Percentiles rank a stretch among this genome's conserved stretches.
These are phyloP conservation scores for Galeopsis tetrahit DNA, from an alignment of 257 asterid genomes.

Conservation along the genomic window DNA sequence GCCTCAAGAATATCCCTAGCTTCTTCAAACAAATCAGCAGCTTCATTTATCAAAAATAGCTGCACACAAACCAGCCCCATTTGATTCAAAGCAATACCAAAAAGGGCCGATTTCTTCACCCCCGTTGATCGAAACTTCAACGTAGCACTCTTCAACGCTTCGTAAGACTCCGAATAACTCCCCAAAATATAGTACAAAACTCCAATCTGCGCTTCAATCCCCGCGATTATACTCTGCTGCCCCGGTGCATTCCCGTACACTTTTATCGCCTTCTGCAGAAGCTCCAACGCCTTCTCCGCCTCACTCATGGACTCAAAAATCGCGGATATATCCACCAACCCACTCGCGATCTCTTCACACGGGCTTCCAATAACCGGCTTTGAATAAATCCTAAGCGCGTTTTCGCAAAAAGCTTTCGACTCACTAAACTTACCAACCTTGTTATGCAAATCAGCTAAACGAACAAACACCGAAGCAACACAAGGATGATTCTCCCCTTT, in stretches of 20 bases:
- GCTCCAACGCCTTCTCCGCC: constrained; percentile 48
- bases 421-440: constrained; percentile 80
- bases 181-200: constrained; percentile 62
- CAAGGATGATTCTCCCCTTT: constrained; percentile 78
- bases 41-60: constrained; percentile 56
- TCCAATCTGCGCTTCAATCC: constrained; percentile 71
- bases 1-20: constrained; percentile 56
- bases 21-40: constrained; percentile 64
- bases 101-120: constrained; percentile 59
- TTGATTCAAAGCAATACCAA: constrained; percentile 67
- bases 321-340: constrained; percentile 66
- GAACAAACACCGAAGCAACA: constrained; percentile 78
- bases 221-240: constrained; percentile 57
- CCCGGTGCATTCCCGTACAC: constrained; percentile 53
- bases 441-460: constrained; percentile 80
- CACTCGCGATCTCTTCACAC: constrained; percentile 79
- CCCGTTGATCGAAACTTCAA: constrained; percentile 50
- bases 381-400: constrained; percentile 64
- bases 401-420: constrained; percentile 71
- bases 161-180: constrained; percentile 53
- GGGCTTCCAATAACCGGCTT: constrained; percentile 59
- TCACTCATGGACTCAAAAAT: constrained; percentile 58
- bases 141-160: constrained; percentile 46
- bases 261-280: constrained; percentile 53
- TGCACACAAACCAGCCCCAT: constrained; percentile 71